Conservation (phyloP, 1,284 basidiomycete genomes). For the Melampsora larici-populina region DNA sequence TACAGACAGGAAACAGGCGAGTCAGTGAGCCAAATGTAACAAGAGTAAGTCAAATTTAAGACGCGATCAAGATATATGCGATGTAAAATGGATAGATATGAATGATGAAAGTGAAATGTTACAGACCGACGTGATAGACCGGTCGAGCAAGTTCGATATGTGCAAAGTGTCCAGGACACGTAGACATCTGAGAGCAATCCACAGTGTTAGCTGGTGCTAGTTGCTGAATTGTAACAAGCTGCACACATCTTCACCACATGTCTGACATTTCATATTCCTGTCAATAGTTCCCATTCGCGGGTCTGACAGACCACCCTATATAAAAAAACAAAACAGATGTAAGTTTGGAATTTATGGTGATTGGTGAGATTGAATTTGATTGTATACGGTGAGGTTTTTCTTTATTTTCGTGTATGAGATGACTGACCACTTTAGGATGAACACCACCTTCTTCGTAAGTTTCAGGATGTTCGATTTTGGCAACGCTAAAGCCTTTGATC, state of each 20-base stretch:
- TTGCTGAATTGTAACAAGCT: constrained; percentile 59
- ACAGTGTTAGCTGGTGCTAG: neutral
- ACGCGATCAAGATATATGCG: neutral
- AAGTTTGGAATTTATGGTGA: constrained; percentile 64
- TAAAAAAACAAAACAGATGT: constrained; percentile 51
- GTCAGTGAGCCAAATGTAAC: neutral
- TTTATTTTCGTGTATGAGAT: neutral
- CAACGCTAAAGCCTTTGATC: constrained; percentile 72
- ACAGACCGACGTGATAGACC: constrained; percentile 88
- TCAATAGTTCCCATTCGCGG: constrained; percentile 96
- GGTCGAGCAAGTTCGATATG: constrained; percentile 96
- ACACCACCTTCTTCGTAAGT: constrained; percentile 87
- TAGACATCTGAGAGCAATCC: constrained; percentile 47
- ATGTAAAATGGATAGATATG: neutral
- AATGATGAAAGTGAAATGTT: neutral
- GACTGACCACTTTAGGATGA: constrained; percentile 45
- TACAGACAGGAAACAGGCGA: neutral
- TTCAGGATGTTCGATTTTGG: constrained; percentile 96
- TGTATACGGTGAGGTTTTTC: too few relatives aligned
- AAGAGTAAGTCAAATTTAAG: neutral
- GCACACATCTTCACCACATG: constrained; percentile 95
- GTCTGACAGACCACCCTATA: constrained; percentile 92
- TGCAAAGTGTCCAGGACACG: constrained; percentile 88
- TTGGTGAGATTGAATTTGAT: too few relatives aligned
- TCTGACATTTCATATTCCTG: constrained; percentile 99